Base-by-base conservation (phyloP, 257 asterid genomes). In the Ocimum tenuiflorum region DNA sequence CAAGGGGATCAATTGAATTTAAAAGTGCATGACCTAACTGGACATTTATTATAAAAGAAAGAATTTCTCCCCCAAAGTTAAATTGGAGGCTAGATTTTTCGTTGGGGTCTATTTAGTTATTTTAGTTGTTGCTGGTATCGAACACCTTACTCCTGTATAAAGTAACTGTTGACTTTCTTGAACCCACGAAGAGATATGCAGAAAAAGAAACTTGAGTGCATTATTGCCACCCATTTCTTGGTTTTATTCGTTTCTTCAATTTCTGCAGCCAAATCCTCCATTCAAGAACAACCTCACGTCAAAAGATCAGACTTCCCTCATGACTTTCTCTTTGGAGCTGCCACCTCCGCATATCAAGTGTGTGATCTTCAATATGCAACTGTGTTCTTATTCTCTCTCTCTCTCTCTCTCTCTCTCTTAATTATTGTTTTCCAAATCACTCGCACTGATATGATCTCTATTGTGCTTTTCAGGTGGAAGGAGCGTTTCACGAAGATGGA, bases 271-370 rank as follows among this genome's bases (percentile, higher is more conserved):
- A 31, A 69, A 29, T 69, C 70, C 47, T 41, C 62, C 29, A 38
- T 8, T 48, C 55, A 19, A 60, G 75, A 72, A 24, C 73, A 23
- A 45, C 50, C 12, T 35, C 49, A 63, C n/a, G 52, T 86, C 62
- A 68, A 66, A 67, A 77, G 77, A 68, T 80, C 82, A 0, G 79
- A 88, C 20, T 91, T 91, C 24, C 87, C 97, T 42, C 58, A 73
- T 75, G 94, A 84, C 67, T 91, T 91, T 71, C 73, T 86, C 73
- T 88, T 91, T 50, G 96, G 97, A 39, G 81, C 81, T 50, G 65
- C 88, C 12, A 86, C 95, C 55, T 88, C 97, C 23, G 82, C 96
- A 0, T 88, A 88, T 69, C 73, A 68, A 48, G 73, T 58, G 1
- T 14, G 33, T 58, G 10, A 41, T 15, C 27, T 38, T 4, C 19